Conservation (phyloP, 2,329 filamentous ascomycete genomes). For the Macrophomina phaseolina region DNA sequence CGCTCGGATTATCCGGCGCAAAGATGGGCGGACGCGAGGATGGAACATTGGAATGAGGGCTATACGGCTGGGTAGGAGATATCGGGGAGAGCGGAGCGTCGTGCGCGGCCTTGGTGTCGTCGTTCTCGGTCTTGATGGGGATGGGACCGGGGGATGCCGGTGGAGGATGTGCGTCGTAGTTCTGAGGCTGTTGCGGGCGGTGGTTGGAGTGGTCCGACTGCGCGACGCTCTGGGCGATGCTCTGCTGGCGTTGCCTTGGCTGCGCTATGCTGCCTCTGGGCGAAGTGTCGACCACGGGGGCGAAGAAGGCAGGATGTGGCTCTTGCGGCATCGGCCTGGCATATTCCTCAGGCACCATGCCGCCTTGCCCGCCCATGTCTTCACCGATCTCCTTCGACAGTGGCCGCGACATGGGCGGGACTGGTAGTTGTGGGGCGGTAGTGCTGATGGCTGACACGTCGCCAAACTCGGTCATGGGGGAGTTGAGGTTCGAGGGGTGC, state of each 20-base stretch:
- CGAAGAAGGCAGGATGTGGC: constrained; percentile 30
- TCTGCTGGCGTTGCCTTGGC: constrained; percentile 24
- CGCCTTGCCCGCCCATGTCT: constrained; percentile 8
- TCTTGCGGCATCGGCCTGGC: constrained; percentile 34
- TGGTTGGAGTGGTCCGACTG: constrained; percentile 40
- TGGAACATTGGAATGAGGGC: constrained; percentile 31
- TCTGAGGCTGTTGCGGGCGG: constrained; percentile 31
- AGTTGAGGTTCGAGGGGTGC: constrained; percentile 32
- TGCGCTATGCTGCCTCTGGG: constrained; percentile 27
- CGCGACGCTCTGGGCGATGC: constrained; percentile 14
- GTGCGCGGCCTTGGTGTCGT: constrained; percentile 24
- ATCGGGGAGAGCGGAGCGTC: constrained; percentile 30
- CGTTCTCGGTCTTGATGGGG: constrained; percentile 34
- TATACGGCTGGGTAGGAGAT: constrained; percentile 36
- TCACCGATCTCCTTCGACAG: constrained; percentile 30
- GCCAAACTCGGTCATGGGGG: constrained; percentile 33
- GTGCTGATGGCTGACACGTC: constrained; percentile 28
- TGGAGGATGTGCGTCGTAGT: constrained; percentile 29
- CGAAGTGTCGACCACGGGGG: constrained; percentile 26
- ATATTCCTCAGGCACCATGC: constrained; percentile 31
- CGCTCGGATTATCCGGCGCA: constrained; percentile 42
- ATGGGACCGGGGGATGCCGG: constrained; percentile 35
- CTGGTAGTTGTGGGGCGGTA: constrained; percentile 29
- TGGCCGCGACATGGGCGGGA: constrained; percentile 24
- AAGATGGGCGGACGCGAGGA: constrained; percentile 35